These are phyloP conservation scores for Populus tomentosa DNA, from an alignment of 441 rosid genomes.

Conservation along the genomic window DNA sequence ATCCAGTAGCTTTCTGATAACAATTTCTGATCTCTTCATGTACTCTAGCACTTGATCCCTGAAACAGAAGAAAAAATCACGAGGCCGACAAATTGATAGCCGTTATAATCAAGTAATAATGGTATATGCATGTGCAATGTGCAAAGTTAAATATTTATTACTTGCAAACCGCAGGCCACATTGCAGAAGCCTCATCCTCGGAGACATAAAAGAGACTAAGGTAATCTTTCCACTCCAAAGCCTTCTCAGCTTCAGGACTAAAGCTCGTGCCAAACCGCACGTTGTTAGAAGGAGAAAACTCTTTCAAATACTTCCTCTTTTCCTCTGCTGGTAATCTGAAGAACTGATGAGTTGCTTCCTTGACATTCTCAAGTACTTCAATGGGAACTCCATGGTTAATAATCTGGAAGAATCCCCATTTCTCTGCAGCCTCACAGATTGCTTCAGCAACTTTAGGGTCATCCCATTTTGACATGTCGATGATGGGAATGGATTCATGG, in stretches of 20 bases:
- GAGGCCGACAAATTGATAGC: neutral
- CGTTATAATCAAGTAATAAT: neutral
- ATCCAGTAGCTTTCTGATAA: constrained; percentile 15
- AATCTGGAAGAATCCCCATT: constrained; percentile 34
- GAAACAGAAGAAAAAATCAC: neutral
- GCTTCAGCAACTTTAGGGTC: constrained; percentile 20
- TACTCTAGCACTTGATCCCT: constrained; percentile 28
- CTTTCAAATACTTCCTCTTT: constrained; percentile 20
- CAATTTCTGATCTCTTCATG: constrained; percentile 21
- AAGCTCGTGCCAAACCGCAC: constrained; percentile 28
- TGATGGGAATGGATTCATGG: constrained; percentile 24
- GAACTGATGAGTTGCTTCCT: constrained; percentile 27
- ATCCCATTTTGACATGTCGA: constrained; percentile 31
- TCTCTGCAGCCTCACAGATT: constrained; percentile 26
- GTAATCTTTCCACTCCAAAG: constrained; percentile 30
- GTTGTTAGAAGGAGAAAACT: constrained; percentile 5
- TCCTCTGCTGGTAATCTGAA: constrained; percentile 22
- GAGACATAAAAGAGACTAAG: constrained; percentile 26
- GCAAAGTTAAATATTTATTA: neutral
- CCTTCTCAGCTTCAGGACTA: constrained; percentile 26
- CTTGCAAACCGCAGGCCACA: constrained; percentile 29
- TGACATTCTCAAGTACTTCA: constrained; percentile 20
- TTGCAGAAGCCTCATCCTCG: constrained; percentile 22
- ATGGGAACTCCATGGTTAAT: constrained; percentile 33
- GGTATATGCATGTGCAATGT: neutral